Evolutionary conservation across 2,329 filamentous ascomycete species (phyloP), one percentile per base, ranked within the genome.

Genomic region (Drechslera avenae): DNA sequence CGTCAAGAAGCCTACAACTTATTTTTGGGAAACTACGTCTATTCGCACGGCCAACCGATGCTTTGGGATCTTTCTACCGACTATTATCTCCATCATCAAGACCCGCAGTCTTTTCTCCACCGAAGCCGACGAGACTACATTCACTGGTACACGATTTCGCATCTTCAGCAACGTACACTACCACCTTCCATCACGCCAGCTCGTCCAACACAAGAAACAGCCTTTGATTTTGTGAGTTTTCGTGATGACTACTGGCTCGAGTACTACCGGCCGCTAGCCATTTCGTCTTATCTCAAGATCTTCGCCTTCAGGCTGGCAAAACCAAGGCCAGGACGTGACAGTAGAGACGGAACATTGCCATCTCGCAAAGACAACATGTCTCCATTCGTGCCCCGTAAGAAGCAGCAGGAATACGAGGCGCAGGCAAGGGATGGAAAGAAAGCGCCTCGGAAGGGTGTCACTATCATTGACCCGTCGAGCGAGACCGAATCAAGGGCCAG

Each of bases 221-320:
- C 52, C 8, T 58, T 60, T 32, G 68, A 52, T 8, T 64, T 64
- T 12, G 75, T 88, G 3, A 76, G 80, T 3, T 85, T 83, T 52
- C 91, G 90, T 53, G 93, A 97, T 68, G 91, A 97, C 72, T 99
- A 96, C 73, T 99, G 94, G 94, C 80, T 94, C 6, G 94, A 99
- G 71, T 97, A 97, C 72, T 99, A 99, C 70, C 86, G 92, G 12
- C 94, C 94, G 0, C 82, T 90, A 6, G 90, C 89, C 0, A 77
- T 97, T 1, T 96, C 94, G 0, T 94, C 91, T 0, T 91, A 97
- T 60, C 83, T 87, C 12, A 99, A 97, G 69, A 89, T 97, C 71
- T 97, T 96, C 69, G 85, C 91, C 0, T 96, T 89, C 74, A 91
- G 90, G 68, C 90, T 97, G 83, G 96, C 93, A 67, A 65, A 63